These are phyloP conservation scores for Rosa multiflora DNA, from an alignment of 306 rosid species.

Conservation along the genomic window DNA sequence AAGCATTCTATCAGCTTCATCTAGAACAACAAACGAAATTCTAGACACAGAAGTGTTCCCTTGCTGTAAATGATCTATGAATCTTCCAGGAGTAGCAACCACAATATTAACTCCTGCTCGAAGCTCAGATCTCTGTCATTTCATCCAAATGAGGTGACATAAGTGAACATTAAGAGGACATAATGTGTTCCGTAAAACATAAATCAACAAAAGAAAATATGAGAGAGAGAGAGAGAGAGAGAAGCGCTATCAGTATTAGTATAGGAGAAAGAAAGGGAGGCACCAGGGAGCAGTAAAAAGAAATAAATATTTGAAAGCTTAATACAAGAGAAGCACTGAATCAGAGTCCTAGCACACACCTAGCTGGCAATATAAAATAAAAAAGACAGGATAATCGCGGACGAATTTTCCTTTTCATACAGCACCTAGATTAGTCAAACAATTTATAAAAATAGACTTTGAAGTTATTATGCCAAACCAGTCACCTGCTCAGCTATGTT, in stretches of 20 bases:
- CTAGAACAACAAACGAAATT: conserved; percentile 79
- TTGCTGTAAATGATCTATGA: conserved; percentile 87
- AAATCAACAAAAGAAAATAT: not conserved
- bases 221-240: not conserved
- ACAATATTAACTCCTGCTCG: conserved; percentile 75
- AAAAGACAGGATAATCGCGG: conserved; percentile 6
- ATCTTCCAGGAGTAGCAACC: conserved; percentile 93
- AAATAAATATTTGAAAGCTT: conserved; percentile 10
- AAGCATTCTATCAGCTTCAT: conserved; percentile 93
- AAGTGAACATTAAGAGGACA: not conserved
- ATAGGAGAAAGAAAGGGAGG: not conserved
- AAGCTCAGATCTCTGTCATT: conserved; percentile 71
- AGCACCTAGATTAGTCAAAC: conserved; percentile 17
- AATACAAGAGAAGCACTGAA: conserved; percentile 2
- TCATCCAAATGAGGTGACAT: conserved; percentile 10
- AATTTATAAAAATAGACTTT: not conserved
- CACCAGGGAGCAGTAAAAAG: not conserved
- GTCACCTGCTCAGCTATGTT: conserved; percentile 81
- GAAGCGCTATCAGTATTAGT: not conserved
- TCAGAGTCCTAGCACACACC: conserved; percentile 5
- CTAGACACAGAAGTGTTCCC: conserved; percentile 77
- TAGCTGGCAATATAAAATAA: conserved; percentile 12
- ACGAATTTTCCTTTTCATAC: not conserved
- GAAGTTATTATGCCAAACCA: conserved; percentile 16
- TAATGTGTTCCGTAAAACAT: not conserved